These are phyloP conservation scores for Neoboletus subvelutipes DNA, from an alignment of 768 basidiomycete genomes.

Conservation along the genomic window DNA sequence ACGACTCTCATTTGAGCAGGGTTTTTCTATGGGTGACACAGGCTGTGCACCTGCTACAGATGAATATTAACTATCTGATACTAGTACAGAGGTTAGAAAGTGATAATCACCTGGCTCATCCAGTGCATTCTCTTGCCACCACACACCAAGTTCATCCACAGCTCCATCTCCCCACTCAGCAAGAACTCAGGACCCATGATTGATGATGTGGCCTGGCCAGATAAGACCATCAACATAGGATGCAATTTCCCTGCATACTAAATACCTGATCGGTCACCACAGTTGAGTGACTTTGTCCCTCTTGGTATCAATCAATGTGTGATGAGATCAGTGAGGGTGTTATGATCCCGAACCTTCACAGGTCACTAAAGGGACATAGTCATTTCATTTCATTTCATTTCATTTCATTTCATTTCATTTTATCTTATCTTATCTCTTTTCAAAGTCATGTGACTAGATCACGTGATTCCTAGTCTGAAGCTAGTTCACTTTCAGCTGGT, in stretches of 20 bases:
- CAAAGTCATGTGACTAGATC: too few species aligned
- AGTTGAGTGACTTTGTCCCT: constrained; percentile 36
- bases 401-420: too few species aligned
- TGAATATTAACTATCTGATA: not conserved
- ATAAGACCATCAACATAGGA: constrained; percentile 31
- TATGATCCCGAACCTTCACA: too few species aligned
- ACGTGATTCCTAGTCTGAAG: too few species aligned
- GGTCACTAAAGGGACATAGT: too few species aligned
- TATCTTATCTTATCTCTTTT: too few species aligned
- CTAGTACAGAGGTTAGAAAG: too few species aligned
- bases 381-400: too few species aligned
- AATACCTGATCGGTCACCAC: constrained; percentile 20
- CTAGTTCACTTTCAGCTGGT: too few species aligned
- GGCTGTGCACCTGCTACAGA: constrained; percentile 4
- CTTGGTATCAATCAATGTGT: constrained; percentile 24
- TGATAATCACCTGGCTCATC: constrained; percentile 32
- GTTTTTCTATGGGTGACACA: not conserved
- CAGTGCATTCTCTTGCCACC: constrained; percentile 31
- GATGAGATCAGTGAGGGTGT: constrained; percentile 28
- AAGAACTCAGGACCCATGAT: constrained; percentile 43
- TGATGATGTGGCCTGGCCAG: constrained; percentile 19
- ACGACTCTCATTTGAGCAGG: constrained; percentile 19
- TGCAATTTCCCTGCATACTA: constrained; percentile 21
- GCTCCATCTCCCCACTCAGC: constrained; percentile 58
- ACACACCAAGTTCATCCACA: constrained; percentile 53